Conservation (phyloP, 2,329 filamentous ascomycete species). For the Colletotrichum viniferum region DNA sequence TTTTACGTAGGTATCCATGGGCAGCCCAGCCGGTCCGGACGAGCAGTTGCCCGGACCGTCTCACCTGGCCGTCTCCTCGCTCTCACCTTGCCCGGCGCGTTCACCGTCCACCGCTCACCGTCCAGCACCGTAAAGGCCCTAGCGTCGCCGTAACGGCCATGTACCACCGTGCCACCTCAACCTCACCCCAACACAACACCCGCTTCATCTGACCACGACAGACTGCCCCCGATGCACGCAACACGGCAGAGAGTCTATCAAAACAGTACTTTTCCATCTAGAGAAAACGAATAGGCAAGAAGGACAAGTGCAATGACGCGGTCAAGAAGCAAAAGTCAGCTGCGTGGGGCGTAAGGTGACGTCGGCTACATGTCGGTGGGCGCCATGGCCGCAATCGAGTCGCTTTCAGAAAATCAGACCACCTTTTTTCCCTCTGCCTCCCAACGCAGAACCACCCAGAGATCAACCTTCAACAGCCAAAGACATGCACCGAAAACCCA, state of each 20-base stretch:
- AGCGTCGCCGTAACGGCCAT: background rate
- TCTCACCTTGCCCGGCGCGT: background rate
- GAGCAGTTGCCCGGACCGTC: background rate
- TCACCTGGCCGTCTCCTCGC: background rate
- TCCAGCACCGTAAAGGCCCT: background rate
- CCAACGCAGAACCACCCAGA: slow-evolving; percentile 1
- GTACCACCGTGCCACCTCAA: background rate
- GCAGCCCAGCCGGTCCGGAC: background rate
- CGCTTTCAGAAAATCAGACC: slow-evolving; percentile 18
- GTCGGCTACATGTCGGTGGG: slow-evolving; percentile 2
- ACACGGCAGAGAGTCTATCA: background rate
- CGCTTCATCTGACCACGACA: background rate
- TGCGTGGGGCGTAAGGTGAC: slow-evolving; percentile 10
- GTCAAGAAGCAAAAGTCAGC: background rate
- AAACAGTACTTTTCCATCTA: background rate
- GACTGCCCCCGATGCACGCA: background rate
- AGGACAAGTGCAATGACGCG: background rate
- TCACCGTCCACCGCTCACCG: background rate
- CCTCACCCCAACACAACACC: background rate
- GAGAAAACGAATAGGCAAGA: background rate
- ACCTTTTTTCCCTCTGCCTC: slow-evolving; percentile 7
- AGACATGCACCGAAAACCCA: background rate
- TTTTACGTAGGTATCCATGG: background rate
- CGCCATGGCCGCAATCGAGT: background rate
- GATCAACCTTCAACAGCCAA: background rate